A percentile compares a stretch with the other conserved stretches of the same genome.
phyloP scores from a whole-genome alignment of 2,329 filamentous ascomycete genomes.

The Pseudofabraea citricarpa region DNA sequence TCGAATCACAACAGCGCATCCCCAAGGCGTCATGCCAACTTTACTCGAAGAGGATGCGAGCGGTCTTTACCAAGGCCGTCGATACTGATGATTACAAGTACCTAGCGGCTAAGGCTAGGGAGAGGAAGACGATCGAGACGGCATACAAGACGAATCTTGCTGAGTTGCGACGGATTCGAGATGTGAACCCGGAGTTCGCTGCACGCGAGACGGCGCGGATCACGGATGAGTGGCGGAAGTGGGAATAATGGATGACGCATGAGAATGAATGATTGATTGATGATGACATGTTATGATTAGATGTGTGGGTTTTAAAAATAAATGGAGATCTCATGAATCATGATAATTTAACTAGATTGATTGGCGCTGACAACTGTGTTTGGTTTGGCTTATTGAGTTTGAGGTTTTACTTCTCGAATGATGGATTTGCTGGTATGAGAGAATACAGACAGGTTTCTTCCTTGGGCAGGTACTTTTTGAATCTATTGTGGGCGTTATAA shows the following conservation, averaged over 20 bases:
- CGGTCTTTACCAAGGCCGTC: conserved; percentile 64
- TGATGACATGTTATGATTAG: neutral
- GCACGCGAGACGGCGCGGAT: conserved; percentile 41
- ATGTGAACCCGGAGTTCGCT: conserved; percentile 7
- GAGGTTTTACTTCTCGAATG: too few relatives aligned
- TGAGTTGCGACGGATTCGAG: conserved; percentile 14
- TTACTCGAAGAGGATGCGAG: conserved; percentile 75
- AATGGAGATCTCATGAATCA: too few relatives aligned
- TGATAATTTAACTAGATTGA: conserved; percentile 5
- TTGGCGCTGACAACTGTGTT: conserved; percentile 5
- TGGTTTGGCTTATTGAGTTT: too few relatives aligned
- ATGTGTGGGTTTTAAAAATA: neutral
- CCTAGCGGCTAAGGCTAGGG: conserved; percentile 51
- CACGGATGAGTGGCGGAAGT: conserved; percentile 45
- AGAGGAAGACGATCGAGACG: conserved; percentile 38
- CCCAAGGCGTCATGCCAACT: conserved; percentile 65
- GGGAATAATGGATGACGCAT: conserved; percentile 33
- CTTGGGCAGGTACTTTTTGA: too few relatives aligned
- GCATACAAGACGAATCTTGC: conserved; percentile 17
- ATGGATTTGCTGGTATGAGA: too few relatives aligned
- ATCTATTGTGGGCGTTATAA: too few relatives aligned
- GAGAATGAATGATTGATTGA: neutral
- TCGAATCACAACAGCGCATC: conserved; percentile 52
- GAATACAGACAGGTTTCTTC: too few relatives aligned
- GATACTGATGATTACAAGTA: conserved; percentile 61